Conservation (phyloP, 352 stramenopile genomes). For the Pythium apleroticum region DNA sequence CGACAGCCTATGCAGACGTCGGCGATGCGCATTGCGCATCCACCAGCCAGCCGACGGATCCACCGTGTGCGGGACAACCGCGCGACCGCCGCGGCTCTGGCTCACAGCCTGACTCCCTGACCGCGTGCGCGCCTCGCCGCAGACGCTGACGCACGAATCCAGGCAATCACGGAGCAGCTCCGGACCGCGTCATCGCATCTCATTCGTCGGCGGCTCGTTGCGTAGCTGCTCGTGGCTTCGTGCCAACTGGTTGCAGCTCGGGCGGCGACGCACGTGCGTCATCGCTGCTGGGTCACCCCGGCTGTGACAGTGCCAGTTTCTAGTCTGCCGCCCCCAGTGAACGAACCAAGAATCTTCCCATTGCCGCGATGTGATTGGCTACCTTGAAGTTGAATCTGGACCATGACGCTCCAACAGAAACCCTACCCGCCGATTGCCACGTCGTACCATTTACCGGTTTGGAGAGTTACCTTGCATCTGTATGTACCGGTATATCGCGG, state of each 20-base stretch:
- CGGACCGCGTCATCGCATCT: conserved; percentile 10
- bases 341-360: conserved; percentile 16
- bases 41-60: background rate
- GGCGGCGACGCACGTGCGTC: conserved; percentile 18
- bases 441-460: conserved; percentile 16
- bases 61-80: background rate
- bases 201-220: background rate
- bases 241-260: conserved; percentile 14
- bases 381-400: conserved; percentile 25
- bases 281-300: background rate
- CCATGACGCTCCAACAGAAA: conserved; percentile 18
- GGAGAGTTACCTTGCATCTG: background rate
- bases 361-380: conserved; percentile 18
- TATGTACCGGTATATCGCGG: conserved; percentile 23
- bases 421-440: conserved; percentile 11
- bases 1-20: background rate
- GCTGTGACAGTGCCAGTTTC: conserved; percentile 23
- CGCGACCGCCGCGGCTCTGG: too few species aligned
- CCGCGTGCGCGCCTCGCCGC: background rate
- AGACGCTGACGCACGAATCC: conserved; percentile 4
- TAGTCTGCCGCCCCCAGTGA: background rate
- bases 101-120: background rate
- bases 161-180: conserved; percentile 6
- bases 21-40: conserved; percentile 4
- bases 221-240: background rate